A percentile compares a stretch with the other conserved stretches of the same genome.
These are phyloP conservation scores for Parasitella parasitica DNA, from an alignment of 371 early-diverging fungal species.

Conservation along the genomic window DNA sequence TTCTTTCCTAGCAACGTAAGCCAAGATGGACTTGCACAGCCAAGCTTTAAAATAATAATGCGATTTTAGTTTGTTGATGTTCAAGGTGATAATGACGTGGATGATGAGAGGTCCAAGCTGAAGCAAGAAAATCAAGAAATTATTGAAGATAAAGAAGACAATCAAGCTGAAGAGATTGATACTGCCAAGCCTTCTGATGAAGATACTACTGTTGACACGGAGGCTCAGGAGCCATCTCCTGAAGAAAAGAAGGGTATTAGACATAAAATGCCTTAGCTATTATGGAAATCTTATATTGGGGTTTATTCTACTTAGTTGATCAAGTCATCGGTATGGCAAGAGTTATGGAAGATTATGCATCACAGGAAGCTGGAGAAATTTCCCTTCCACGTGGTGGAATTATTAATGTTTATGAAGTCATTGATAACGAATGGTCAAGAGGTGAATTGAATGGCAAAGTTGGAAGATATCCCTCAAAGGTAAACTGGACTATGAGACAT, in stretches of 20 bases:
- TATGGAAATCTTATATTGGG: not conserved
- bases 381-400: conserved; percentile 66
- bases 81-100: not conserved
- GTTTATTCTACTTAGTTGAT: conserved; percentile 20
- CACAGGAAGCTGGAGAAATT: conserved; percentile 67
- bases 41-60: not conserved
- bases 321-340: conserved; percentile 53
- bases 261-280: not conserved
- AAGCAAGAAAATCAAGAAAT: not conserved
- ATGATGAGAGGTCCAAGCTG: not conserved
- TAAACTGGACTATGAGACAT: conserved; percentile 18
- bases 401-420: conserved; percentile 62
- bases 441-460: conserved; percentile 70
- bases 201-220: not conserved
- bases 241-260: conserved; percentile 20
- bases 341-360: conserved; percentile 70
- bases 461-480: conserved; percentile 70
- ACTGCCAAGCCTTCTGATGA: not conserved
- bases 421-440: conserved; percentile 67
- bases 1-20: conserved; percentile 77
- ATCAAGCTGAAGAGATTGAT: not conserved
- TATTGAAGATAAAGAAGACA: not conserved
- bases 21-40: not conserved
- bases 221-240: not conserved
- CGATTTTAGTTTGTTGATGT: conserved; percentile 3